These are phyloP conservation scores for Waitea zeae DNA, from an alignment of 1,284 basidiomycete genomes.

Conservation along the genomic window DNA sequence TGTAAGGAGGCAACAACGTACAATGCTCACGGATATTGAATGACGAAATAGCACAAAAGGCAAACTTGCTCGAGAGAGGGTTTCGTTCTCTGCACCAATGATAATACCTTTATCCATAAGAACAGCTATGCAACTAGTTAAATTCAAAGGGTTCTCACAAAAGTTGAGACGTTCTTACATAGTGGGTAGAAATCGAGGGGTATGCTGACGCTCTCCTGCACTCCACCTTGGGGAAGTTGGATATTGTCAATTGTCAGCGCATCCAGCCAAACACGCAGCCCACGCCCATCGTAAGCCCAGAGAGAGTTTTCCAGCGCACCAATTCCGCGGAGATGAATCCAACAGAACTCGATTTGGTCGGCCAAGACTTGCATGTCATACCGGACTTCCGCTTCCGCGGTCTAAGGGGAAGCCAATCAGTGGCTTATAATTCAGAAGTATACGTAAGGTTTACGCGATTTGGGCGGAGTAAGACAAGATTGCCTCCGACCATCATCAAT, in stretches of 20 bases:
- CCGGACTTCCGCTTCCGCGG: slow-evolving; percentile 77
- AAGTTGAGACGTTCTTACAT: slow-evolving; percentile 47
- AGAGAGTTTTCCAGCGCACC: slow-evolving; percentile 89
- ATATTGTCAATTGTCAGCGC: slow-evolving; percentile 71
- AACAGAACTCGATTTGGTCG: slow-evolving; percentile 93
- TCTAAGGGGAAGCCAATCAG: slow-evolving; percentile 24
- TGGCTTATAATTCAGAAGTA: slow-evolving; percentile 1
- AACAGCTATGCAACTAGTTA: slow-evolving; percentile 39
- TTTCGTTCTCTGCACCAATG: slow-evolving; percentile 88
- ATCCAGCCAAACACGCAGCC: slow-evolving; percentile 89
- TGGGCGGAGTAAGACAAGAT: slow-evolving; percentile 75
- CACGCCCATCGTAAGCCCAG: slow-evolving; percentile 91
- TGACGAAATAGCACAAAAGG: slow-evolving; percentile 89
- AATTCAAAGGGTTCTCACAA: slow-evolving; percentile 7
- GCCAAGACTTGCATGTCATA: slow-evolving; percentile 98
- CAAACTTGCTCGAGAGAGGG: slow-evolving; percentile 58
- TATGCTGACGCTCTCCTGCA: slow-evolving; percentile 87
- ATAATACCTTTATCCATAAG: slow-evolving; percentile 98
- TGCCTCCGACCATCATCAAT: slow-evolving; percentile 90
- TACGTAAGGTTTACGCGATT: slow-evolving; percentile 35
- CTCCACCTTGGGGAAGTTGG: slow-evolving; percentile 34
- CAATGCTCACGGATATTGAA: slow-evolving; percentile 60
- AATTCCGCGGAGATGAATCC: slow-evolving; percentile 92
- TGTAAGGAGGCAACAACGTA: not conserved
- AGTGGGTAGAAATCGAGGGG: slow-evolving; percentile 90